A percentile compares a stretch with the other conserved stretches of the same genome.
These are phyloP conservation scores for Carnegiea gigantea DNA, from an alignment of 179 eudicot species.

Conservation along the genomic window DNA sequence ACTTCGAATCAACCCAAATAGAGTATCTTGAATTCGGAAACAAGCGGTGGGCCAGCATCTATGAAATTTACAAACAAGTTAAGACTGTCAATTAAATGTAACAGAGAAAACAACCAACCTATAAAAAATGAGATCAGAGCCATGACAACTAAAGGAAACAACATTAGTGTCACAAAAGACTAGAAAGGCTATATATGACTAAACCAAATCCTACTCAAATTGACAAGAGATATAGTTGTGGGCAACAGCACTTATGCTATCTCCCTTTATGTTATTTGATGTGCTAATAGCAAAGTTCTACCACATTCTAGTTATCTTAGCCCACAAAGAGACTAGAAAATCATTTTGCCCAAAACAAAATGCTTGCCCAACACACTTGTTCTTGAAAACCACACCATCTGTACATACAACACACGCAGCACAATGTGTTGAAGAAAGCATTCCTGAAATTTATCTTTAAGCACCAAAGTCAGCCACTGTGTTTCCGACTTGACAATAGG, in stretches of 20 bases:
- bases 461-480: background rate
- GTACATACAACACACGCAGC: background rate
- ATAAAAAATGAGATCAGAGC: background rate
- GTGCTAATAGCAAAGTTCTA: too few relatives aligned
- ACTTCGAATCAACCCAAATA: conserved; percentile 98
- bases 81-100: background rate
- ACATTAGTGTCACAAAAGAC: background rate
- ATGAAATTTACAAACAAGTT: conserved; percentile 22
- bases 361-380: background rate
- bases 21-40: conserved; percentile 80
- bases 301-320: too few relatives aligned
- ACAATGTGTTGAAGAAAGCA: background rate
- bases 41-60: conserved; percentile 97
- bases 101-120: background rate
- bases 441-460: background rate
- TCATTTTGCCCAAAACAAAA: background rate
- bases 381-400: background rate
- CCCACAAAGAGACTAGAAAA: background rate
- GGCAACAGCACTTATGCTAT: too few relatives aligned
- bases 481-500: background rate
- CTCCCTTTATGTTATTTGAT: too few relatives aligned
- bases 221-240: too few relatives aligned
- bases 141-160: background rate
- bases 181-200: too few relatives aligned
- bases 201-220: too few relatives aligned